phyloP scores from a whole-genome alignment of 2,329 filamentous ascomycete species.

The Cadophora malorum region DNA sequence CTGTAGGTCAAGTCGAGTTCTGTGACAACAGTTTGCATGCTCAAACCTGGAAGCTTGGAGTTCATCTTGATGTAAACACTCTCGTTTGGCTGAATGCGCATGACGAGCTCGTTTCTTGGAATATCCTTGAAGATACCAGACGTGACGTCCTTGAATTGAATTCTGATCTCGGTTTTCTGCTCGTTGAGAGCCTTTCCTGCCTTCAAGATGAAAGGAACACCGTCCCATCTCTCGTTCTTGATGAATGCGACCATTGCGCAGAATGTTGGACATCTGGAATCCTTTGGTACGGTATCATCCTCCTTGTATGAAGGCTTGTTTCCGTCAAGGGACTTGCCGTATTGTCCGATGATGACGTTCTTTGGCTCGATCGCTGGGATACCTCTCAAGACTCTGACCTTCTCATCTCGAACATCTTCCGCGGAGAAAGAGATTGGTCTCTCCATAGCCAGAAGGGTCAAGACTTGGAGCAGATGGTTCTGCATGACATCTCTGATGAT shows the following conservation, averaged over 20 bases:
- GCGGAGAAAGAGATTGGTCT: slow-evolving; percentile 97
- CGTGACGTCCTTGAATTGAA: slow-evolving; percentile 99
- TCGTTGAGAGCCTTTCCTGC: slow-evolving; percentile 98
- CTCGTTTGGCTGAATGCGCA: slow-evolving; percentile 99
- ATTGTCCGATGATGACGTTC: slow-evolving; percentile 99
- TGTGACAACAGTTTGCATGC: slow-evolving; percentile 99
- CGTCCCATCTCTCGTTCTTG: slow-evolving; percentile 99
- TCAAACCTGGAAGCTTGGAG: slow-evolving; percentile 96
- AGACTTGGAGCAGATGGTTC: slow-evolving; percentile 95
- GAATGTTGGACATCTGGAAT: slow-evolving; percentile 97
- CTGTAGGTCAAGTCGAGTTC: slow-evolving; percentile 98
- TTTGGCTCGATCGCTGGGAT: slow-evolving; percentile 97
- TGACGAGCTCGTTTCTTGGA: slow-evolving; percentile 97
- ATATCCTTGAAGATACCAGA: slow-evolving; percentile 99
- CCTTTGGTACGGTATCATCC: slow-evolving; percentile 96
- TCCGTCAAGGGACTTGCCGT: slow-evolving; percentile 93
- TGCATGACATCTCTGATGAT: slow-evolving; percentile 99
- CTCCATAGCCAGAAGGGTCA: slow-evolving; percentile 97
- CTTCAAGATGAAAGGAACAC: slow-evolving; percentile 99
- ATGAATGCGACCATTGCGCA: slow-evolving; percentile 97
- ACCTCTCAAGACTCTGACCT: slow-evolving; percentile 91
- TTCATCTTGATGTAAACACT: slow-evolving; percentile 99
- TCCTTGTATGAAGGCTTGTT: slow-evolving; percentile 98
- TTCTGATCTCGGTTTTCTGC: slow-evolving; percentile 99
- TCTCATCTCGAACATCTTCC: slow-evolving; percentile 98